Conservation (phyloP, 2,329 filamentous ascomycete genomes). For the Ceratocystis huliohia region DNA sequence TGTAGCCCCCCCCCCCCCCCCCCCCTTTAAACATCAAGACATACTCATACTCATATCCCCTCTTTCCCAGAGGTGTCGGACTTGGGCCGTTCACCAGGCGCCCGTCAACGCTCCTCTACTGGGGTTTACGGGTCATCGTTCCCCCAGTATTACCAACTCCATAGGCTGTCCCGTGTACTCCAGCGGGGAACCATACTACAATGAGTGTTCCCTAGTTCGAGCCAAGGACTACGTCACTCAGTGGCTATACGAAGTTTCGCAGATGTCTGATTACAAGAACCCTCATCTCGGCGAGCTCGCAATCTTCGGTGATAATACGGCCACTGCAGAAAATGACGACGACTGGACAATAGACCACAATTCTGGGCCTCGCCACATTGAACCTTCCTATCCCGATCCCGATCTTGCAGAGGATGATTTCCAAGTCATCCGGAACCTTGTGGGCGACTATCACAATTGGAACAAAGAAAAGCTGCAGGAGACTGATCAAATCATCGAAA, state of each 20-base stretch:
- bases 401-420: neutral
- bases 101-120: slow-evolving; percentile 42
- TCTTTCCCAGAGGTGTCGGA: slow-evolving; percentile 41
- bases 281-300: slow-evolving; percentile 25
- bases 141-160: slow-evolving; percentile 30
- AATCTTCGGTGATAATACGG: neutral
- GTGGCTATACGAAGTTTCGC: slow-evolving; percentile 48
- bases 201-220: slow-evolving; percentile 49
- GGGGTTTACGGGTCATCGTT: slow-evolving; percentile 37
- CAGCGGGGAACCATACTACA: slow-evolving; percentile 46
- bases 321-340: neutral
- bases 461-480: neutral
- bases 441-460: neutral
- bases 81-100: slow-evolving; percentile 44
- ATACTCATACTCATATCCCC: slow-evolving; percentile 23
- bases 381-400: neutral
- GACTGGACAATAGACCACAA: slow-evolving; percentile 6
- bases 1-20: neutral
- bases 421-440: neutral
- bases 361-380: neutral
- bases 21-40: slow-evolving; percentile 17
- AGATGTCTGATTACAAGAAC: slow-evolving; percentile 31
- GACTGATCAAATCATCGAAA: neutral
- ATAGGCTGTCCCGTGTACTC: slow-evolving; percentile 57
- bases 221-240: slow-evolving; percentile 42